Conservation (phyloP, 148 eudicot species). For the Chenopodium album region DNA sequence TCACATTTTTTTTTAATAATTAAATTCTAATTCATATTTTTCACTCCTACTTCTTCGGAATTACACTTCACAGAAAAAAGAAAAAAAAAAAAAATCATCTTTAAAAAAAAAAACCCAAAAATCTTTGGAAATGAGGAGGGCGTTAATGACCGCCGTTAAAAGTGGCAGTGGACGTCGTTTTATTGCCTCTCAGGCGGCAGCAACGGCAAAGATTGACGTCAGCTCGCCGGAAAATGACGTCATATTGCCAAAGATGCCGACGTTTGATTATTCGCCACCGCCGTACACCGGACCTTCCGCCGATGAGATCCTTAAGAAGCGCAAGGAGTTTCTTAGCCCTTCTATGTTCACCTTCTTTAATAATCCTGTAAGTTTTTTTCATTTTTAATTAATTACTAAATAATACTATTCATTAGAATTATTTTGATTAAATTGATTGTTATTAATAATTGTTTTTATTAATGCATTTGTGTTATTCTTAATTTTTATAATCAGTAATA, state of each 20-base stretch:
- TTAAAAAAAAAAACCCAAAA: neutral
- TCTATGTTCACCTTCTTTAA: constrained; percentile 76
- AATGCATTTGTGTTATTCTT: too few species aligned
- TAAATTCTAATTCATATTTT: neutral
- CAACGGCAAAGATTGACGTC: constrained; percentile 19
- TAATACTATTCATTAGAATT: neutral
- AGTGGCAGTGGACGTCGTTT: neutral
- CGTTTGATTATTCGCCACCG: constrained; percentile 81
- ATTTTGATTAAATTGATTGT: neutral
- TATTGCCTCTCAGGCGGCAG: neutral
- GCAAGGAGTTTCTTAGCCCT: constrained; percentile 80
- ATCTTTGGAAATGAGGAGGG: constrained; percentile 12
- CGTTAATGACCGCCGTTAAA: neutral
- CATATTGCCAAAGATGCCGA: constrained; percentile 46
- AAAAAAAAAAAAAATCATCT: neutral
- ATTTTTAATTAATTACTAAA: too few species aligned
- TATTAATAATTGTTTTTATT: too few species aligned
- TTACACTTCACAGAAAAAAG: neutral
- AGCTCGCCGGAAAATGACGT: constrained; percentile 17
- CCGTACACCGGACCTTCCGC: constrained; percentile 77
- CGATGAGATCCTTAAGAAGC: constrained; percentile 63
- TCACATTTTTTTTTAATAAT: neutral
- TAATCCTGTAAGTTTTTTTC: constrained; percentile 52
- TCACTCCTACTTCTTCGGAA: constrained; percentile 15
- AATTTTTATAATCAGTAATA: too few species aligned